A percentile compares a stretch with the other conserved stretches of the same genome.
Evolutionary conservation across 106 monocot genomes (phyloP).

Genomic region (Chionographis japonica): DNA sequence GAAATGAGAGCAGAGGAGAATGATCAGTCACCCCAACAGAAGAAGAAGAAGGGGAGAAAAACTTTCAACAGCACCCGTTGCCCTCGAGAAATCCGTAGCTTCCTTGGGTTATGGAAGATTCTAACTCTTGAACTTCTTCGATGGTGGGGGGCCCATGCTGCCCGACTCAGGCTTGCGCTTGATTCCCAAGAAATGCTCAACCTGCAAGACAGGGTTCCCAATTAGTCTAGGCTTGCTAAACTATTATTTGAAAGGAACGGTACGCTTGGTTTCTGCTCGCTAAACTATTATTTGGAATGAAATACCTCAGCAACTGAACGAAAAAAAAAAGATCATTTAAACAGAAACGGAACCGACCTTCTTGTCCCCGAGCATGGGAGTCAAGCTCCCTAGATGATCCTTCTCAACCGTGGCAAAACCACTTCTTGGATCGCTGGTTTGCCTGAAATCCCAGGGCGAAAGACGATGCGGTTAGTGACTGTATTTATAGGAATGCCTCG

Average conservation of each 20-base stretch:
- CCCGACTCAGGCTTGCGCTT: conserved; percentile 56
- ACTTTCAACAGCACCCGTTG: too few species aligned
- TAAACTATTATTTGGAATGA: too few species aligned
- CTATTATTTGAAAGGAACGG: background rate
- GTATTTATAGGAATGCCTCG: too few species aligned
- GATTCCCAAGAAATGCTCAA: conserved; percentile 92
- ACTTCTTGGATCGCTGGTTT: conserved; percentile 87
- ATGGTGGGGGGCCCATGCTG: conserved; percentile 52
- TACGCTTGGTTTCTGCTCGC: too few species aligned
- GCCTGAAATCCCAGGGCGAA: conserved; percentile 41
- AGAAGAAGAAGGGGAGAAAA: too few species aligned
- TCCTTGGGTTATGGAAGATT: too few species aligned
- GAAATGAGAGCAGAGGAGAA: too few species aligned
- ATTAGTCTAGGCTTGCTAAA: background rate
- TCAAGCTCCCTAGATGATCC: conserved; percentile 79
- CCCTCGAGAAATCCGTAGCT: too few species aligned
- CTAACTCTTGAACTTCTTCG: conserved; percentile 73
- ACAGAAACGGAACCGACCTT: conserved; percentile 45
- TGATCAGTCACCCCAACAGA: too few species aligned
- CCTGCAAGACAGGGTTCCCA: conserved; percentile 30
- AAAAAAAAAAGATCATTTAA: too few species aligned
- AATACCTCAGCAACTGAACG: too few species aligned
- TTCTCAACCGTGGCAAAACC: conserved; percentile 95
- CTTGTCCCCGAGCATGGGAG: conserved; percentile 94
- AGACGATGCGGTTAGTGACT: background rate